Base-by-base conservation (phyloP, 2,329 filamentous ascomycete species). In the Xylaria sp. region DNA sequence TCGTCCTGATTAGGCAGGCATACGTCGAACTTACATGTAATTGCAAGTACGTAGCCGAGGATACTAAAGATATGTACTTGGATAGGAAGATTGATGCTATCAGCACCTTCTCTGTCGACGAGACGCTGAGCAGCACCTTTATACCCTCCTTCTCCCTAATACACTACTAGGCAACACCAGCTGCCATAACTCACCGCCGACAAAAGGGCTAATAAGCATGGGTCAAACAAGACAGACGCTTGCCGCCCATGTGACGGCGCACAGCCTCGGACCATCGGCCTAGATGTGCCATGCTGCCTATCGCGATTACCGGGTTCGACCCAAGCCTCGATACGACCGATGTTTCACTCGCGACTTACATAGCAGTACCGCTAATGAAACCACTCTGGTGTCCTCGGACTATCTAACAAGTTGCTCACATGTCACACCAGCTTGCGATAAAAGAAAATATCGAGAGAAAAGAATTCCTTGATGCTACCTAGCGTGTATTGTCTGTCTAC, bases 381-480 rank as follows among this genome's bases (percentile, higher is more conserved):
- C 52, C n/a, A 63, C 61, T 56, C 41, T n/a, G 20, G 13, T 57
- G 10, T 25, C 31, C 8, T 48, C 5, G 12, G 6, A 10, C 31
- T 48, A 20, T 31, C 18, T 39, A 23, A 9, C 8, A 39, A 62
- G 36, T 10, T 28, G n/a, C 23, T 63, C 46, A 63, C 64, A 13
- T 48, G 33, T 62, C 41, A 64, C 57, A 12, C 58, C 43, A 10
- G 18, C 23, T 54, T 18, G 54, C 7, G 9, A n/a, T n/a, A n/a
- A n/a, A 51, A 54, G 25, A 18, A 43, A 36, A 28, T 13, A 25
- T 8, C 13, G 20, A 66, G 20, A 66, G 71, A 73, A 74, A 60
- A 65, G 8, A 56, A 58, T 61, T 72, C 70, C 73, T 71, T 74
- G 64, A 74, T 75, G 75, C 73, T 78, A 76, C 72, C 73, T 77